Evolutionary conservation across 2,329 filamentous ascomycete species (phyloP), one percentile per base, ranked within the genome.

Genomic region (Sclerotinia glacialis): DNA sequence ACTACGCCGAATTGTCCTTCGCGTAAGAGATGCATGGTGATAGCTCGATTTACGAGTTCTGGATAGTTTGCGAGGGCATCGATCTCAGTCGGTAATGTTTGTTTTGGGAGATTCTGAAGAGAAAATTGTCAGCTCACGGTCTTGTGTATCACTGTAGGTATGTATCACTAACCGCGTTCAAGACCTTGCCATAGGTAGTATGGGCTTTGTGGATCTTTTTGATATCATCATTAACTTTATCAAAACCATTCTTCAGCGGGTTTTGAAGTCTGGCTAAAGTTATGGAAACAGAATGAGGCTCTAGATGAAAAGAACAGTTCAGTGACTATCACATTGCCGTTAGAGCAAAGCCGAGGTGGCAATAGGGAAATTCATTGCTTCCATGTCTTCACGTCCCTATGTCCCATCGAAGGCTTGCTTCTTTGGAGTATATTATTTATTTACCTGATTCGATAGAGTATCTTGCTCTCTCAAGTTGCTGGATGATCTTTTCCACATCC

Each of bases 1-100:
- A 94, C 94, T 2, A 97, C 93, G 28, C 83, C 84, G 78, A 99
- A 99, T 76, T 97, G 91, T 59, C 95, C 95, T 79, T 98, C 94
- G 50, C 95, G 91, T 49, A 99, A 84, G 28, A 99, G 85, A 76
- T 99, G 95, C 93, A 98, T 97, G 12, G 91, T 91, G 72, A 99
- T 96, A 8, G 95, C 94, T 66, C 93, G 87, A 79, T 97, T 96
- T 76, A 98, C 92, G 16, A 97, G 83, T 21, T 84, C 82, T 5
- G 90, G 85, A 71, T 96, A 88, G 26, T 88, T 85, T 1, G 86
- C 88, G 77, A 97, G 87, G 44, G 88, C 89, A 78, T 96, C 92
- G 73, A 92, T 88, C 67, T 93, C 90, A 74, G 87, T 90, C 18
- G 89, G 90, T 0, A 94, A 86, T 18, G 86, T 84, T 79, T 89